phyloP scores from a whole-genome alignment of 257 asterid species.

The Plectranthus barbatus region DNA sequence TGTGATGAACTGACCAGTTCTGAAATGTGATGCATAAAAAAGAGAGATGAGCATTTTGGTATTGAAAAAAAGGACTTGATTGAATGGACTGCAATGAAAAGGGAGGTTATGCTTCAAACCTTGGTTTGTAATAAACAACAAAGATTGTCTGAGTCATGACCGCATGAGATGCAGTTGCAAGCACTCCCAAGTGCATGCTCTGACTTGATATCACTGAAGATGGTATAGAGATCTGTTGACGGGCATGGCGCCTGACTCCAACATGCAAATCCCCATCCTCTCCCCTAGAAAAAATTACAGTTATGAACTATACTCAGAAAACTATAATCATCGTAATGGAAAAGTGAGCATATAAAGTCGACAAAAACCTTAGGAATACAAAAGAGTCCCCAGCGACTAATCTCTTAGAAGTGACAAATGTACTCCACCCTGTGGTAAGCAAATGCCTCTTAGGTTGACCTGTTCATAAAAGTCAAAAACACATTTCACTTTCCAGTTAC shows the following conservation, averaged over 20 bases:
- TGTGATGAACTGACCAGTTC: slow-evolving; percentile 74
- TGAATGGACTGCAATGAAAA: not conserved
- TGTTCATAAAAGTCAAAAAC: slow-evolving; percentile 12
- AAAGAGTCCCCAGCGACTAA: slow-evolving; percentile 73
- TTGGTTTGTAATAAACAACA: slow-evolving; percentile 78
- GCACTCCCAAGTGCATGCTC: slow-evolving; percentile 82
- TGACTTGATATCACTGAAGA: slow-evolving; percentile 80
- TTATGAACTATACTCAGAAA: not conserved
- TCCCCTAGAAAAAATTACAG: slow-evolving; percentile 33
- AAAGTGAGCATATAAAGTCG: not conserved
- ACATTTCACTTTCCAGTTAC: not conserved
- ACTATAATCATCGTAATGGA: not conserved
- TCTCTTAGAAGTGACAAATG: slow-evolving; percentile 67
- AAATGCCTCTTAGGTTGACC: slow-evolving; percentile 88
- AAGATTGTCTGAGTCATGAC: slow-evolving; percentile 45
- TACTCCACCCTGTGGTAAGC: slow-evolving; percentile 88
- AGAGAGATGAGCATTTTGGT: not conserved
- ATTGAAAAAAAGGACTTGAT: not conserved
- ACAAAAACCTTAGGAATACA: slow-evolving; percentile 56
- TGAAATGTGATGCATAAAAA: slow-evolving; percentile 12
- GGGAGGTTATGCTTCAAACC: slow-evolving; percentile 28
- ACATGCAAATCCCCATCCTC: slow-evolving; percentile 63
- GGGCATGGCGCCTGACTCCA: slow-evolving; percentile 58
- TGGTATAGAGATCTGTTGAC: slow-evolving; percentile 61
- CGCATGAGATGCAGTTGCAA: slow-evolving; percentile 83